These are phyloP conservation scores for Tuber magnatum DNA, from an alignment of 495 filamentous ascomycete species.

Conservation along the genomic window DNA sequence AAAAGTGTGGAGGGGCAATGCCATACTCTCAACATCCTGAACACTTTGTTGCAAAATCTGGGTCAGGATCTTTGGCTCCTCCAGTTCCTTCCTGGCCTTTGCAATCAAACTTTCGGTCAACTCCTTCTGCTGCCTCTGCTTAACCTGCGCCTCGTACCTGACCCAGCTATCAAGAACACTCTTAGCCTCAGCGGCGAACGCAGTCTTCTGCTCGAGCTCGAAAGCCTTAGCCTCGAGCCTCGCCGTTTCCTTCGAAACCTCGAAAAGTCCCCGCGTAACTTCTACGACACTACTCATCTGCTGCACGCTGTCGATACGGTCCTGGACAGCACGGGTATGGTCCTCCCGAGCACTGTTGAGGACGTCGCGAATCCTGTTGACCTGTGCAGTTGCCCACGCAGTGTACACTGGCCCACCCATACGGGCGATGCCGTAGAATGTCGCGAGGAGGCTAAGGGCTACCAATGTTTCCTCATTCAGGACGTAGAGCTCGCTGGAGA, in stretches of 20 bases:
- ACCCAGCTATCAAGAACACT: slow-evolving; percentile 95
- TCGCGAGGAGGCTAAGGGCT: slow-evolving; percentile 75
- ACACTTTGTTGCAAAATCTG: slow-evolving; percentile 94
- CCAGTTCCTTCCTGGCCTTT: slow-evolving; percentile 96
- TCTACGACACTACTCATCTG: slow-evolving; percentile 90
- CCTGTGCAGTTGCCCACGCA: slow-evolving; percentile 82
- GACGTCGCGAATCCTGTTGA: slow-evolving; percentile 81
- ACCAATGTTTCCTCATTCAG: slow-evolving; percentile 97
- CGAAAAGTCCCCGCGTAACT: slow-evolving; percentile 91
- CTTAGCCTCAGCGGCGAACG: slow-evolving; percentile 86
- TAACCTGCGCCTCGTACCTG: slow-evolving; percentile 95
- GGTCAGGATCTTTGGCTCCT: slow-evolving; percentile 90
- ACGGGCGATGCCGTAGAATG: slow-evolving; percentile 82
- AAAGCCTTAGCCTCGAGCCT: slow-evolving; percentile 89
- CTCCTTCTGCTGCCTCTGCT: slow-evolving; percentile 95
- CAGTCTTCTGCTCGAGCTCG: slow-evolving; percentile 92
- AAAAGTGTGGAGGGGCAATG: not conserved
- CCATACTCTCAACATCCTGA: slow-evolving; percentile 91
- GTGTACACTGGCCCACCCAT: slow-evolving; percentile 86
- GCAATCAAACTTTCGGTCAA: slow-evolving; percentile 83
- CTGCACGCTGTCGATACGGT: slow-evolving; percentile 83
- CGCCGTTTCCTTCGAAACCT: slow-evolving; percentile 98
- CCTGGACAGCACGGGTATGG: slow-evolving; percentile 90
- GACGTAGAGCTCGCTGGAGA: slow-evolving; percentile 99
- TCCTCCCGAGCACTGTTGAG: slow-evolving; percentile 86